phyloP scores from a whole-genome alignment of 2,329 filamentous ascomycete species.

The Huntiella savannae region DNA sequence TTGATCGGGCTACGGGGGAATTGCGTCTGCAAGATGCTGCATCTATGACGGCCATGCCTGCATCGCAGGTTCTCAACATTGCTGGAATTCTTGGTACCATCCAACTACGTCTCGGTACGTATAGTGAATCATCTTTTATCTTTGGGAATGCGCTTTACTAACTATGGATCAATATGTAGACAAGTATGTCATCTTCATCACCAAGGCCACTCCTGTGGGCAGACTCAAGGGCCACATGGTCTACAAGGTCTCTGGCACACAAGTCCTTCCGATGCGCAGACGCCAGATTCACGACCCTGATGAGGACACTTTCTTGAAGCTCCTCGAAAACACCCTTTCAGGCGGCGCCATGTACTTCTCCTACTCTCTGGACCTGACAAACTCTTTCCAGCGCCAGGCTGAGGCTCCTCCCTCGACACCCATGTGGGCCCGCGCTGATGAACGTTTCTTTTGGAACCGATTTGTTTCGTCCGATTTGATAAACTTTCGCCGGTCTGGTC shows the following conservation, averaged over 20 bases:
- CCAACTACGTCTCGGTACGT: slow-evolving; percentile 71
- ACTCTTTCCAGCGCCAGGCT: slow-evolving; percentile 86
- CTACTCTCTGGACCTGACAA: slow-evolving; percentile 91
- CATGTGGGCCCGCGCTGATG: slow-evolving; percentile 81
- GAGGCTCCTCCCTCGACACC: slow-evolving; percentile 52
- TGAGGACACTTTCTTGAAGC: slow-evolving; percentile 72
- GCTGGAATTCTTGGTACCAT: slow-evolving; percentile 89
- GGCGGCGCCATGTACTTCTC: slow-evolving; percentile 92
- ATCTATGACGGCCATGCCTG: slow-evolving; percentile 53
- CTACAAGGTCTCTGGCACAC: slow-evolving; percentile 78
- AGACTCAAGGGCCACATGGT: slow-evolving; percentile 89
- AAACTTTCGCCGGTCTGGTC: slow-evolving; percentile 53
- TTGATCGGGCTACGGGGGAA: slow-evolving; percentile 86
- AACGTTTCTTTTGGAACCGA: slow-evolving; percentile 97
- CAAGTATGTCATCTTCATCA: slow-evolving; percentile 95
- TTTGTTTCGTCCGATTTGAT: slow-evolving; percentile 85
- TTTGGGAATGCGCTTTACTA: not conserved
- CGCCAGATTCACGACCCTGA: slow-evolving; percentile 79
- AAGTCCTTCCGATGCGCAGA: slow-evolving; percentile 86
- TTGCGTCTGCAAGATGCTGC: slow-evolving; percentile 67
- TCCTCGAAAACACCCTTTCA: slow-evolving; percentile 67
- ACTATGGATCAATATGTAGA: slow-evolving; percentile 25
- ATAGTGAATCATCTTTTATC: not conserved
- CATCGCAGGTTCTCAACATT: slow-evolving; percentile 64
- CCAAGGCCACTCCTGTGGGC: slow-evolving; percentile 78